A percentile compares a stretch with the other conserved stretches of the same genome.
phyloP scores from a whole-genome alignment of 2,329 filamentous ascomycete genomes.

The Alternaria viburni region DNA sequence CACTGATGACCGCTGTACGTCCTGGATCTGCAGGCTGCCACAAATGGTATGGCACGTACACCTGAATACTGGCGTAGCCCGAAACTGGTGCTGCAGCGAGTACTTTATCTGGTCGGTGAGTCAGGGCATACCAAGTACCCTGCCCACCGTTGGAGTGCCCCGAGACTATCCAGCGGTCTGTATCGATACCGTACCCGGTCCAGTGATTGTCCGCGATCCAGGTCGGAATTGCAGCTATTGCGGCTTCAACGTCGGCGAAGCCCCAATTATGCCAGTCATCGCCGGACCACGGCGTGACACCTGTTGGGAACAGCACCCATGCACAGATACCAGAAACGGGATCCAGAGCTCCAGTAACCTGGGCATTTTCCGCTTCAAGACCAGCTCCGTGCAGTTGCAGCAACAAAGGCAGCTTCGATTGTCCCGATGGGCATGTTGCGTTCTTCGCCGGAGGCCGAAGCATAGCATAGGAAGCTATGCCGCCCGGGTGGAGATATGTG shows the following conservation, averaged over 20 bases:
- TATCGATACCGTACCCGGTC: constrained; percentile 55
- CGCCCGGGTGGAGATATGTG: constrained; percentile 61
- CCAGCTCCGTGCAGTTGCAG: constrained; percentile 64
- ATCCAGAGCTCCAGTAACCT: constrained; percentile 57
- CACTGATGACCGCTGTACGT: constrained; percentile 55
- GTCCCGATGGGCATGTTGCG: constrained; percentile 32
- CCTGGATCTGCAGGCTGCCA: constrained; percentile 63
- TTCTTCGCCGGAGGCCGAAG: constrained; percentile 59
- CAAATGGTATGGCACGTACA: constrained; percentile 64
- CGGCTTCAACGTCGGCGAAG: constrained; percentile 62
- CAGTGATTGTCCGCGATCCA: constrained; percentile 60
- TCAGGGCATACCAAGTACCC: constrained; percentile 63
- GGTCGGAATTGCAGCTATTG: constrained; percentile 54
- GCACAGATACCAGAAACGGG: constrained; percentile 59
- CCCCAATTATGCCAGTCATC: constrained; percentile 69
- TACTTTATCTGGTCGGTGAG: constrained; percentile 63
- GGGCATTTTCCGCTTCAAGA: constrained; percentile 58
- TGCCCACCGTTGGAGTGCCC: constrained; percentile 69
- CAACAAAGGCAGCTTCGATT: constrained; percentile 54
- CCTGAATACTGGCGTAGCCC: constrained; percentile 64
- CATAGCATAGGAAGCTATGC: constrained; percentile 63
- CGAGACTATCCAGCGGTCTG: constrained; percentile 58
- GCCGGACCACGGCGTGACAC: constrained; percentile 64
- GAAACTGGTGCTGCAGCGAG: constrained; percentile 64
- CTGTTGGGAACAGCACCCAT: constrained; percentile 63